phyloP scores from a whole-genome alignment of 1,284 basidiomycete genomes.

The Apiotrichum laibachii region DNA sequence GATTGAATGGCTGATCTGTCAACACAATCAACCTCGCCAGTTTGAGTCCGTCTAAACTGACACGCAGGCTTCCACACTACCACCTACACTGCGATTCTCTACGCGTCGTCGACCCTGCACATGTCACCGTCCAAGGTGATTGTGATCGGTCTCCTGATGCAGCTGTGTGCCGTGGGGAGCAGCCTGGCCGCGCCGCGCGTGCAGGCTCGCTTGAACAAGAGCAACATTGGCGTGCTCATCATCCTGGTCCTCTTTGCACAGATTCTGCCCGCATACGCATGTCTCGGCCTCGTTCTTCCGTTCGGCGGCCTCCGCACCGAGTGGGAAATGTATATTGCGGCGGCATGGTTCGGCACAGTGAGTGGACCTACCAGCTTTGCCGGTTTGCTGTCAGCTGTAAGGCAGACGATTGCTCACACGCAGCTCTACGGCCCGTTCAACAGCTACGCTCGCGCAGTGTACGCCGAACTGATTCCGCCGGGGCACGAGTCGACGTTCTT shows the following conservation, averaged over 20 bases:
- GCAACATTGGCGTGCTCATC: constrained; percentile 66
- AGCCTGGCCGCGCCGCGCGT: constrained; percentile 41
- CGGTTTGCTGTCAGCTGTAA: constrained; percentile 55
- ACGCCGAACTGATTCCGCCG: constrained; percentile 49
- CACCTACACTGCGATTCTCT: constrained; percentile 47
- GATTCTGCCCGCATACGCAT: constrained; percentile 75
- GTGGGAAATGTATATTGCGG: constrained; percentile 78
- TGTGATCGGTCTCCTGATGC: constrained; percentile 51
- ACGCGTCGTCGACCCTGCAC: constrained; percentile 46
- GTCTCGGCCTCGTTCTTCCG: constrained; percentile 67
- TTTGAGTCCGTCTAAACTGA: constrained; percentile 5
- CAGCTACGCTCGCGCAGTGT: constrained; percentile 48
- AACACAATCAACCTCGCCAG: no score
- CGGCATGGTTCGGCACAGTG: constrained; percentile 70
- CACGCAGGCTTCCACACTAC: constrained; percentile 47
- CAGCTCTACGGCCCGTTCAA: constrained; percentile 51
- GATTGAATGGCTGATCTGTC: no score
- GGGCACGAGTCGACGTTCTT: constrained; percentile 56
- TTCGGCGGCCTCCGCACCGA: constrained; percentile 68
- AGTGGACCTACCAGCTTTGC: constrained; percentile 30
- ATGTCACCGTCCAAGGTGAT: constrained; percentile 53
- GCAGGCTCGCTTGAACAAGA: constrained; percentile 56
- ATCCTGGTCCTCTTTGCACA: constrained; percentile 65
- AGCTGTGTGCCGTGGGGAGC: constrained; percentile 47
- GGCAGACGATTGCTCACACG: constrained; percentile 59